A percentile compares a stretch with the other conserved stretches of the same genome.
phyloP scores from a whole-genome alignment of 441 rosid species.

The Pelargonium fulgidum region DNA sequence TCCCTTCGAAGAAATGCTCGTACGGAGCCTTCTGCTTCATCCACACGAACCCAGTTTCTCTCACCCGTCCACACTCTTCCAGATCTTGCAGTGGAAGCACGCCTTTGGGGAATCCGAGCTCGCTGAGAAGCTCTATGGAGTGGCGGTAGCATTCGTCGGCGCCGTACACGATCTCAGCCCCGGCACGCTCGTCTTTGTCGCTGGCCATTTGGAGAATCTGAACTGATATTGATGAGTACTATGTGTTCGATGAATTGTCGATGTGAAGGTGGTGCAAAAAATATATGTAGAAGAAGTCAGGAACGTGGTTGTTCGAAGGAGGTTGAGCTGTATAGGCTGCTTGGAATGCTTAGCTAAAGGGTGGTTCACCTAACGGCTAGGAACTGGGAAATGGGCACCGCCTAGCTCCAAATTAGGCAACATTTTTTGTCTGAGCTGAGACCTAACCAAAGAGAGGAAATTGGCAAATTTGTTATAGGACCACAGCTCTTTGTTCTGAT shows the following conservation, averaged over 20 bases:
- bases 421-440: too few relatives aligned
- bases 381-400: too few relatives aligned
- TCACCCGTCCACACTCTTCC: constrained; percentile 80
- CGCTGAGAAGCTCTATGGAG: constrained; percentile 65
- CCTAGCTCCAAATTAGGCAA: too few relatives aligned
- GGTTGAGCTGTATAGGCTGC: too few relatives aligned
- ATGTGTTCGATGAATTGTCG: not conserved
- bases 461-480: too few relatives aligned
- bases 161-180: constrained; percentile 71
- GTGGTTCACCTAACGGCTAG: too few relatives aligned
- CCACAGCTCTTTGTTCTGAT: too few relatives aligned
- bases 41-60: constrained; percentile 86
- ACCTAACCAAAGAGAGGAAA: too few relatives aligned
- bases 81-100: constrained; percentile 75
- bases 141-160: constrained; percentile 54
- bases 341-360: too few relatives aligned
- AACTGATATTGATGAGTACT: too few relatives aligned
- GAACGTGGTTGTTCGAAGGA: not conserved
- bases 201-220: not conserved
- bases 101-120: constrained; percentile 86
- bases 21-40: constrained; percentile 73
- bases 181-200: constrained; percentile 30
- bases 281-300: not conserved
- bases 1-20: constrained; percentile 66
- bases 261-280: not conserved